phyloP scores from a whole-genome alignment of 148 eudicot species.

The Oxyria digyna region DNA sequence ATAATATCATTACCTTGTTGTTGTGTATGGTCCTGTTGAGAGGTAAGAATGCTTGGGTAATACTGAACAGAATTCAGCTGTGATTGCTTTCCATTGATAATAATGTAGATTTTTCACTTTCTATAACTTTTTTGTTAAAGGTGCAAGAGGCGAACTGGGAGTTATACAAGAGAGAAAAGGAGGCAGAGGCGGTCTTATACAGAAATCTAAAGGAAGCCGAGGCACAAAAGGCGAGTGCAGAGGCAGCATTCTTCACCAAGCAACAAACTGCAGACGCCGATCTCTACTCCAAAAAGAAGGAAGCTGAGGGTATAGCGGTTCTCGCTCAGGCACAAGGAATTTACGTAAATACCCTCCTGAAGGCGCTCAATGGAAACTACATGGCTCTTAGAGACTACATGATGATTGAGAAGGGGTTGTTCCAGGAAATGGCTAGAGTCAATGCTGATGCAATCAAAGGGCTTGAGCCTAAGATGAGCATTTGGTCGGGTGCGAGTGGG shows the following conservation, averaged over 20 bases:
- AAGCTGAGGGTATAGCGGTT: constrained; percentile 36
- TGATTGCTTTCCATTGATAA: background rate
- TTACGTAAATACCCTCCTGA: constrained; percentile 28
- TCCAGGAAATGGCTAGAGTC: constrained; percentile 40
- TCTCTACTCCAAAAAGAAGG: constrained; percentile 36
- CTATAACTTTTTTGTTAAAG: constrained; percentile 3
- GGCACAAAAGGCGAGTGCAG: constrained; percentile 29
- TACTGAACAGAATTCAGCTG: too few species aligned
- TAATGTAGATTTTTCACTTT: too few species aligned
- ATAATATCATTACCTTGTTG: too few species aligned
- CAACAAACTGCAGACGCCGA: constrained; percentile 49
- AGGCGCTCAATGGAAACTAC: constrained; percentile 33
- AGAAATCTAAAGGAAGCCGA: constrained; percentile 25
- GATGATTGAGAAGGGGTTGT: constrained; percentile 47
- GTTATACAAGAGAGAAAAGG: constrained; percentile 39
- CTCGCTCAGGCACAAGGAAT: constrained; percentile 42
- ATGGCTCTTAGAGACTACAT: constrained; percentile 39
- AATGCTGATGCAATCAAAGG: constrained; percentile 42
- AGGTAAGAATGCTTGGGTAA: background rate
- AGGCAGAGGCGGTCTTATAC: constrained; percentile 36
- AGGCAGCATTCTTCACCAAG: constrained; percentile 27
- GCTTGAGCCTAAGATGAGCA: constrained; percentile 39
- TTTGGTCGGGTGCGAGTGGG: constrained; percentile 34
- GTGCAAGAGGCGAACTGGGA: constrained; percentile 66
- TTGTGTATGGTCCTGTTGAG: background rate